These are phyloP conservation scores for Trichosanthes truncata DNA, from an alignment of 306 rosid species.

Conservation along the genomic window DNA sequence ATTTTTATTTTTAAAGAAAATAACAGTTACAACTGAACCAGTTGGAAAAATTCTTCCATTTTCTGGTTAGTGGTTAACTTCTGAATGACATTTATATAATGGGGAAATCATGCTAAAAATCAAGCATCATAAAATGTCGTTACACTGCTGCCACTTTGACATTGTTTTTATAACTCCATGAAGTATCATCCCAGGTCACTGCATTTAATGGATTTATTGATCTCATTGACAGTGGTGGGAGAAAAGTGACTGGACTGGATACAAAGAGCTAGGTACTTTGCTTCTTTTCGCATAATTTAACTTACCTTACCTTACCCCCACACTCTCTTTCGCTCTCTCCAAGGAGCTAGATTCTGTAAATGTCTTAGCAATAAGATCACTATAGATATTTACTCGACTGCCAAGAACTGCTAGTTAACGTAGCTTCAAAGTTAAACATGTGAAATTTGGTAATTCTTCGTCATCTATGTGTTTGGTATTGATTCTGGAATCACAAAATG, in stretches of 20 bases:
- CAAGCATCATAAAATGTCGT: background rate
- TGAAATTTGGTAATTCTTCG: background rate
- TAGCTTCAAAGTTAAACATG: background rate
- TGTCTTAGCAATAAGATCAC: background rate
- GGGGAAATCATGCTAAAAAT: background rate
- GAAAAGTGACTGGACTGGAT: conserved; percentile 99
- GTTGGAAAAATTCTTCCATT: background rate
- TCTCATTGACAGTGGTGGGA: conserved; percentile 99
- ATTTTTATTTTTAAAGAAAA: background rate
- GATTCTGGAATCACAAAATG: background rate
- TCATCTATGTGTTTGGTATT: background rate
- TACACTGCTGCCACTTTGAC: conserved; percentile 7
- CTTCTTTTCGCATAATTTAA: background rate
- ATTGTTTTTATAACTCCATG: conserved; percentile 37
- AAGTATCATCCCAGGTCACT: conserved; percentile 72
- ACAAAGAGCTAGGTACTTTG: conserved; percentile 89
- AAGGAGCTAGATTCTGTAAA: background rate
- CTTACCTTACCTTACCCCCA: background rate
- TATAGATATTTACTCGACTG: background rate
- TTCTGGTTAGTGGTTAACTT: background rate
- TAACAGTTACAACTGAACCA: background rate
- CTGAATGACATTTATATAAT: background rate
- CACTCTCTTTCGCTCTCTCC: background rate
- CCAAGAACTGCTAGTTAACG: background rate
- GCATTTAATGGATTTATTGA: conserved; percentile 91